Evolutionary conservation across 2,329 filamentous ascomycete genomes (phyloP), one percentile per base, ranked within the genome.

Genomic region (Apiospora malaysiana): DNA sequence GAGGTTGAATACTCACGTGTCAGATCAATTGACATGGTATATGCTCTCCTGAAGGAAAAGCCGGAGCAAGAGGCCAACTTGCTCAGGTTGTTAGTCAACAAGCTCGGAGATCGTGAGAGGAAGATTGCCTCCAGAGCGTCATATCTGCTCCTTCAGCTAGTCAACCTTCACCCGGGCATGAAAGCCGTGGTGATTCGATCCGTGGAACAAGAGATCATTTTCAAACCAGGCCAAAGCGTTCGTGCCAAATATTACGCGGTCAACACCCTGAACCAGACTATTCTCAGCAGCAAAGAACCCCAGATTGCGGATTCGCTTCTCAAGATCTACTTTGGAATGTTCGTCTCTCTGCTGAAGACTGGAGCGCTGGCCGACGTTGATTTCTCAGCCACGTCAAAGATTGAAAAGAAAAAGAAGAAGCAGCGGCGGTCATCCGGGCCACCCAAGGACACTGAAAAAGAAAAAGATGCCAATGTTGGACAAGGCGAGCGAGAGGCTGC

Each of bases 41-140:
- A 92, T 79, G 94, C 95, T 73, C 85, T 99, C 49, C 85, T 99
- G 72, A 96, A 94, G 80, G 95, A 97, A 80, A 99, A 97, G 83
- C 95, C 96, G 0, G 96, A 99, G 81, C 96, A 99, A 79, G 96
- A 99, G 81, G 92, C 95, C 70, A 99, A 99, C 80, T 84, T 99
- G 73, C 85, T 99, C 72, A 91, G 95, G 69, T 85, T 99, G 70
- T 84, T 99, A 71, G 94, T 99, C 75, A 98, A 98, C 85, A 99
- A 99, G 82, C 89, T 99, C 37, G 95, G 97, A 76, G 96, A 99
- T 79, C 93, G 93, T 63, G 94, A 97, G 75, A 94, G 94, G 80
- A 99, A 98, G 82, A 97, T 99, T 77, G 92, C 96, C 0, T 99
- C 96, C 4, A 90, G 95, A 72, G 92, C 95, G 2, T 98, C 96